Conservation (phyloP, 164 flowering plant genomes). For the Warburgia ugandensis region DNA sequence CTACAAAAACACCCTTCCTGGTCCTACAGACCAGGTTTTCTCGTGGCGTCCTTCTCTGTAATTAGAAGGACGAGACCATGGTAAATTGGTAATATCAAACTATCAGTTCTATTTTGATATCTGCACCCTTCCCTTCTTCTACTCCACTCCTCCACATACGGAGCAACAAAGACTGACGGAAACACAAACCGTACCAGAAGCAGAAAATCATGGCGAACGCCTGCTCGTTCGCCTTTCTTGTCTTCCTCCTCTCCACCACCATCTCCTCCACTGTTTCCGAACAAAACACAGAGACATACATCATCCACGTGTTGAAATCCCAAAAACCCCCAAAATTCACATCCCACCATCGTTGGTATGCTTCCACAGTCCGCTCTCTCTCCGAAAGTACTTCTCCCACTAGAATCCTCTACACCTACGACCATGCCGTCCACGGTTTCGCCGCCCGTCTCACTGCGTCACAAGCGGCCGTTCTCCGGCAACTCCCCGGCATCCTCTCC, state of each 20-base stretch:
- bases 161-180: too few relatives aligned
- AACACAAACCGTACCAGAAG: too few relatives aligned
- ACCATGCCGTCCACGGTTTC: constrained; percentile 69
- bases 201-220: too few relatives aligned
- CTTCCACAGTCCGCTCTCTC: constrained; percentile 18
- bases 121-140: too few relatives aligned
- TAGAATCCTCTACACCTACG: constrained; percentile 14
- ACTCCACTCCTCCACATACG: too few relatives aligned
- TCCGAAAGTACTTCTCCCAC: constrained; percentile 13
- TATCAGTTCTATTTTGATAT: too few relatives aligned
- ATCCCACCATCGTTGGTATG: constrained; percentile 19
- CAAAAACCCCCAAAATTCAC: constrained; percentile 12
- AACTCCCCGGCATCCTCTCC: constrained; percentile 40
- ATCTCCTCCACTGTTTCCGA: background rate
- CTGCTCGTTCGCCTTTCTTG: too few relatives aligned
- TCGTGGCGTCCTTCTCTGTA: too few relatives aligned
- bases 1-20: too few relatives aligned
- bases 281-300: constrained; percentile 8
- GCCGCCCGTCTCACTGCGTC: constrained; percentile 52
- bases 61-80: too few relatives aligned
- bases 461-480: constrained; percentile 38
- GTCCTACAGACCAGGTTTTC: too few relatives aligned
- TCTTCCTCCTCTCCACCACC: constrained; percentile 2
- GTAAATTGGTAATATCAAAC: too few relatives aligned
- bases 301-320: constrained; percentile 20